Conservation (phyloP, 805 yeast species). For the Yarrowia deformans region DNA sequence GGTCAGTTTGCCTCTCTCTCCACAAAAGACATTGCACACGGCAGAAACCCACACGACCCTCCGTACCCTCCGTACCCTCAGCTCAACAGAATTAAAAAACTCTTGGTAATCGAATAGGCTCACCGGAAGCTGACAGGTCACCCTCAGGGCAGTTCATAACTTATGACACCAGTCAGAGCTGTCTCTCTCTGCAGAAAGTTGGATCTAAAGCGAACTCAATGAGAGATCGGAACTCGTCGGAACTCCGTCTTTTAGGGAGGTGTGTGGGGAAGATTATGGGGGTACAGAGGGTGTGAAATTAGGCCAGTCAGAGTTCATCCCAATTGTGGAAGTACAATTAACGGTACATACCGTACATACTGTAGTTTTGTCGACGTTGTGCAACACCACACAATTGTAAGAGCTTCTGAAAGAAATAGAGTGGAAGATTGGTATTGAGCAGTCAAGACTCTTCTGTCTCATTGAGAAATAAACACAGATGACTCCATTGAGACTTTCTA, state of each 20-base stretch:
- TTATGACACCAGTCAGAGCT: background rate
- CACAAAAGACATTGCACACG: background rate
- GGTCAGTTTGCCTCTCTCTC: too few relatives aligned
- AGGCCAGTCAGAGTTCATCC: too few relatives aligned
- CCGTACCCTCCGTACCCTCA: background rate
- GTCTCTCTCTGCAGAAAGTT: background rate
- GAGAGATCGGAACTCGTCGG: background rate
- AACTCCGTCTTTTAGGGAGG: background rate
- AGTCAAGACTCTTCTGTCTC: too few relatives aligned
- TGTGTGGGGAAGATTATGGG: background rate
- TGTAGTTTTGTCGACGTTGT: too few relatives aligned
- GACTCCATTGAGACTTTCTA: too few relatives aligned
- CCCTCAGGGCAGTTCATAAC: background rate
- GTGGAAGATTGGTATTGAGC: too few relatives aligned
- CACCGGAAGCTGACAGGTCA: constrained; percentile 9
- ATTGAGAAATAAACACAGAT: too few relatives aligned
- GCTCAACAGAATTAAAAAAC: background rate
- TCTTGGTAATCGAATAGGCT: constrained; percentile 8
- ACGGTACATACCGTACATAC: too few relatives aligned
- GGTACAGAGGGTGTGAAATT: too few relatives aligned
- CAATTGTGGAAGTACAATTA: too few relatives aligned
- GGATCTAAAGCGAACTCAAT: background rate
- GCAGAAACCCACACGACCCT: background rate
- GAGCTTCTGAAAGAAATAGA: too few relatives aligned
- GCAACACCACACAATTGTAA: too few relatives aligned